Evolutionary conservation across 192 early-diverging fungal species (phyloP).

Genomic region (Cetraspora pellucida): DNA sequence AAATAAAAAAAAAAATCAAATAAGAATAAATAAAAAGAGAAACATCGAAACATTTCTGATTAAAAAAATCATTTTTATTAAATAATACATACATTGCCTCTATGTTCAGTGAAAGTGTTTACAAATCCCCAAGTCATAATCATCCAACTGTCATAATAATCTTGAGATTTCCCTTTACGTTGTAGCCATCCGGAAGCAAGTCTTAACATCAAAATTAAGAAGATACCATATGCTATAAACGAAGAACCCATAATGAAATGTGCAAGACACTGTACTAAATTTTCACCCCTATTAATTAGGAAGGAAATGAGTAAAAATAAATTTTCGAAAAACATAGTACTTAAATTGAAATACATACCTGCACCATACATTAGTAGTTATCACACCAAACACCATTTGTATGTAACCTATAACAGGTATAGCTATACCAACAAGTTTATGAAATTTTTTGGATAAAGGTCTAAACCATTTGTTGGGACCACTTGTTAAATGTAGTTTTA

Average conservation of each 20-base stretch:
- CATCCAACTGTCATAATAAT: constrained; percentile 68
- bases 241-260: constrained; percentile 77
- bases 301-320: not conserved
- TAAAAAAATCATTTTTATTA: too few relatives aligned
- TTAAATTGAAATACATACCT: constrained; percentile 26
- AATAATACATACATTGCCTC: constrained; percentile 43
- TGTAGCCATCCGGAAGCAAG: constrained; percentile 62
- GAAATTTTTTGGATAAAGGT: constrained; percentile 49
- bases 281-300: constrained; percentile 33
- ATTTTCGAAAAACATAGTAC: not conserved
- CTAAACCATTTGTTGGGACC: constrained; percentile 56
- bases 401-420: constrained; percentile 63
- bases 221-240: constrained; percentile 68
- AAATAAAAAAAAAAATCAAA: not conserved
- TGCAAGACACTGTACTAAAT: constrained; percentile 66
- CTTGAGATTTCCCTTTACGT: constrained; percentile 59
- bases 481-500: constrained; percentile 61
- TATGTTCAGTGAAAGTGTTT: constrained; percentile 74
- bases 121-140: constrained; percentile 69
- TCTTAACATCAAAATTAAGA: constrained; percentile 56
- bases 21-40: not conserved
- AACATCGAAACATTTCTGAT: too few relatives aligned
- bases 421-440: constrained; percentile 54
- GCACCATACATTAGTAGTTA: constrained; percentile 65
- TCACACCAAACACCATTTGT: constrained; percentile 67